Base-by-base conservation (phyloP, 768 basidiomycete species). In the Cyclocybe cylindracea region DNA sequence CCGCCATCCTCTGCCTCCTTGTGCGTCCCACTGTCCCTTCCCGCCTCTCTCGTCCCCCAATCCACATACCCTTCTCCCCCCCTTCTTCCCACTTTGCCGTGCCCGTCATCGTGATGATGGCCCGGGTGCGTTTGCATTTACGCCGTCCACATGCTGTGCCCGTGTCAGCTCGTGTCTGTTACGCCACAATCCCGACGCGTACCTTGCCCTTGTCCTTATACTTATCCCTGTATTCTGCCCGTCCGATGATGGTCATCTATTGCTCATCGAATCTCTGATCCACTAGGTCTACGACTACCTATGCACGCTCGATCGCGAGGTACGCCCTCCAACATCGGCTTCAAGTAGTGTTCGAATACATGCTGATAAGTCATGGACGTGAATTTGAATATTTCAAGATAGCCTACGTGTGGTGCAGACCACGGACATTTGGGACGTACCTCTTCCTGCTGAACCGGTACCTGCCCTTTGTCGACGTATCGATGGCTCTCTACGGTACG, bases 261-360 rank as follows among this genome's bases (percentile, higher is more conserved):
- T n/a, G n/a, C n/a, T n/a, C n/a, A n/a, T n/a, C n/a, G n/a, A 13
- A 11, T 46, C 8, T 11, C 33, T 29, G 11, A 10, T 10, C n/a
- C 35, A 44, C 36, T 44, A 62, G 61, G 36, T 58, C 13, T 62
- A 62, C 35, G 58, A 62, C 36, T 62, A 59, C 42, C 39, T 62
- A 14, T 62, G 61, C 38, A 62, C 61, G 4, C 50, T 62, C 38
- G 61, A 62, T 46, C 49, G 50, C 19, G 47, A 44, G 13, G 46
- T 32, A 33, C 39, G 31, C 41, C 24, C 24, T 24, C 24, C 24
- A 24, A 24, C 5, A 5, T 24, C 24, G 24, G 24, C 24, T 24
- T 24, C 24, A 24, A 24, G 24, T 24, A 24, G 5, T 24, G 24
- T 24, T 24, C 24, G 24, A 24, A 24, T 24, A 24, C 24, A 24